A percentile compares a stretch with the other conserved stretches of the same genome.
These are phyloP conservation scores for Platanus orientalis DNA, from an alignment of 164 flowering plant species.

Conservation along the genomic window DNA sequence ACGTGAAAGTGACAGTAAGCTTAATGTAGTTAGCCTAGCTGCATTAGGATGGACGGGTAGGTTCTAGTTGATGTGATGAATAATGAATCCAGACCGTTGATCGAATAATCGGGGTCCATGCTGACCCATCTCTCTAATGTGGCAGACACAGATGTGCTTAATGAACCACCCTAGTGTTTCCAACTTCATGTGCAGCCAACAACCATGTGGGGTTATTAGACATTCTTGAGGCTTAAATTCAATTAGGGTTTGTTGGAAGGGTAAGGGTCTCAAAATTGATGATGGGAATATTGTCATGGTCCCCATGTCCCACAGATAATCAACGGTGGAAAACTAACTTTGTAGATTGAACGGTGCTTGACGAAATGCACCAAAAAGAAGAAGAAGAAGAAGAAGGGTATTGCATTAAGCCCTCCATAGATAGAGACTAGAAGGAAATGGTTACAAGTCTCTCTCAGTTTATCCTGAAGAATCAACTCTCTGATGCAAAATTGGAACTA, in stretches of 20 bases:
- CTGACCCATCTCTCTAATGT: neutral
- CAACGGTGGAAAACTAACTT: neutral
- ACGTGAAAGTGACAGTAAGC: neutral
- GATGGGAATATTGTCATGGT: neutral
- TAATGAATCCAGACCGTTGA: neutral
- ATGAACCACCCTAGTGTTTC: conserved; percentile 8
- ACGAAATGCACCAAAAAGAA: no score
- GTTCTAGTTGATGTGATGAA: conserved; percentile 8
- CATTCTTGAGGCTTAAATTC: neutral
- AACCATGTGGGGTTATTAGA: neutral
- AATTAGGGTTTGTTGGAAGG: neutral
- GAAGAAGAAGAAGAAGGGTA: no score
- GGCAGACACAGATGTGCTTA: conserved; percentile 6
- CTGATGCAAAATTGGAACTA: no score
- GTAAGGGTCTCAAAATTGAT: neutral
- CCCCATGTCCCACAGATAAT: neutral
- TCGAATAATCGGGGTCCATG: neutral
- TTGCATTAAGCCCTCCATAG: no score
- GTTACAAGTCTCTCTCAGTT: no score
- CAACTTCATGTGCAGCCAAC: neutral
- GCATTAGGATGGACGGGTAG: neutral
- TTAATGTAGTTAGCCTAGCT: neutral
- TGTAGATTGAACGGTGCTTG: no score
- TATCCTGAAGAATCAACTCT: no score
- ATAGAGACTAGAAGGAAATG: no score